Evolutionary conservation across 768 basidiomycete species (phyloP), one percentile per base, ranked within the genome.

Genomic region (Leucosporidium scottii): DNA sequence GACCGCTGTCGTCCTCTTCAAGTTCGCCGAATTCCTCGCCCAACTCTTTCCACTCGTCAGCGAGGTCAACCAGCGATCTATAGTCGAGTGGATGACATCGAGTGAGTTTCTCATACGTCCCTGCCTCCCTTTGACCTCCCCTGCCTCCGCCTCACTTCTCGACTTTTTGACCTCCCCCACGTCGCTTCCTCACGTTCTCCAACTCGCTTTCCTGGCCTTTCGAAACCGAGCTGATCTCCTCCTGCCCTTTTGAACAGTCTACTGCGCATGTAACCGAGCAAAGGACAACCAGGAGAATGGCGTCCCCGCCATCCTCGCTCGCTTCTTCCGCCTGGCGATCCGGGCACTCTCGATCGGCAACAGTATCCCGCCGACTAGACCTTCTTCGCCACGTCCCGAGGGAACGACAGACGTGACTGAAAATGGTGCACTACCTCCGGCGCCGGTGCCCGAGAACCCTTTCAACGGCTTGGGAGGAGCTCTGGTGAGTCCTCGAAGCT

Each of bases 271-370:
- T 4, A 10, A 12, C 20, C 47, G 34, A 12, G 63, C 44, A 9
- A 48, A 57, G n/a, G 56, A 49, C 23, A 47, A n/a, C 48, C 23
- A 58, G 31, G 55, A 57, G 6, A 30, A 65, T 44, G 18, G 34
- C 20, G 60, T 56, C 57, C 49, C 61, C 28, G 28, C 36, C 55
- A 27, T 55, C 64, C 39, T 60, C 60, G 36, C 54, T 21, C 59
- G 62, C 59, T 62, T 68, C 61, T 47, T 51, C 62, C n/a, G 63
- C 39, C 30, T 44, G 31, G 30, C 64, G 44, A 4, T 73, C 31
- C 25, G 49, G 71, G 39, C 39, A 2, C 3, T 44, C 8, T 44
- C 39, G 3, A 36, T 36, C 34, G 34, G 34, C 34, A 44, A 44
- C 39, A 8, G 8, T 6, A 44, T 44, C 39, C 39, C 39, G 3